Evolutionary conservation across 2,329 filamentous ascomycete species (phyloP), one percentile per base, ranked within the genome.

Genomic region (Magnaporthiopsis rhizophila): DNA sequence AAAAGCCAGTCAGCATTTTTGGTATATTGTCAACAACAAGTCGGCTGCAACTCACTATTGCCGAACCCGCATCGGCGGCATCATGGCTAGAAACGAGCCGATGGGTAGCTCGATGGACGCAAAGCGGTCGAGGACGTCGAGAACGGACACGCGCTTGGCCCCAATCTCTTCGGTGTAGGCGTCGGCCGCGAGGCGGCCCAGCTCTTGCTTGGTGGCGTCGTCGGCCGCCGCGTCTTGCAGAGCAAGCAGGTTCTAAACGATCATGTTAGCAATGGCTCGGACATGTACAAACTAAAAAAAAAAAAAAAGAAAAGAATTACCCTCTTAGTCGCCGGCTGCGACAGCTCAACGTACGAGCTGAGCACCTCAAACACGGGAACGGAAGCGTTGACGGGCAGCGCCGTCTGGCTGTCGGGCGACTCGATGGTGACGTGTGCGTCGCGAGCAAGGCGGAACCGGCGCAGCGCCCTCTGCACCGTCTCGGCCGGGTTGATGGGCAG

Each of bases 311-410:
- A 30, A 30, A 30, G 28, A n/a, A 76, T 72, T 72, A 80, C 82
- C 64, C 86, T 84, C 73, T 86, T 89, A 3, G 87, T 91, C 1
- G 87, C 89, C 0, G 89, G 88, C 67, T 89, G 87, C 3, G 83
- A 82, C 2, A 92, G 79, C 72, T 92, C 90, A 3, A 92, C 84
- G 66, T 91, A 91, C 1, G 86, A 86, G 3, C 83, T 81, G 11
- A 92, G 79, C 1, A 92, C 78, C 65, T 88, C 84, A 8, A 80
- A 79, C 0, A 86, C 87, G 0, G 87, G 84, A 2, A 91, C 77
- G 0, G 84, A 82, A 3, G 77, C 74, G 36, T 80, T 77, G 0
- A 81, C 81, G 0, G 86, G 86, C 26, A 89, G 77, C 0, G 78
- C 77, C 0, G 81, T 83, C 38, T 79, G 76, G 45, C 61, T 26